phyloP scores from a whole-genome alignment of 768 basidiomycete species.

The Vararia minispora region DNA sequence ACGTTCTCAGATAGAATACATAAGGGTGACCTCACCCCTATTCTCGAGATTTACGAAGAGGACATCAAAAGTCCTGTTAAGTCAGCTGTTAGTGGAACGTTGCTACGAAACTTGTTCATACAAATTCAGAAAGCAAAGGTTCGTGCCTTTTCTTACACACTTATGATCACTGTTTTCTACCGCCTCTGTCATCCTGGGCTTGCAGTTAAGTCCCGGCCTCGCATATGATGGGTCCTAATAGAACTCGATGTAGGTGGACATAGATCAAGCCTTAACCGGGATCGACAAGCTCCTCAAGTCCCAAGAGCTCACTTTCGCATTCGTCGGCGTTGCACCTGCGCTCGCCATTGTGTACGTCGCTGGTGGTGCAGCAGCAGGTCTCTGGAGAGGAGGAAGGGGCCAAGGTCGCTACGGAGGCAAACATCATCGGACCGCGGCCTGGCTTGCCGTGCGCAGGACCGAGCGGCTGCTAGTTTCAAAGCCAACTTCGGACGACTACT shows the following conservation, averaged over 20 bases:
- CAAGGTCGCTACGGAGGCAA: conserved; percentile 48
- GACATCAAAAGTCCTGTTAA: conserved; percentile 84
- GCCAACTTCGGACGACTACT: conserved; percentile 20
- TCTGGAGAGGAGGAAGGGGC: conserved; percentile 41
- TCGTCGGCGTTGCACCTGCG: conserved; percentile 91
- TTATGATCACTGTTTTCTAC: neutral
- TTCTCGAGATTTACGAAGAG: conserved; percentile 81
- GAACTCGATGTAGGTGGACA: conserved; percentile 54
- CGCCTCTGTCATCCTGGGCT: neutral
- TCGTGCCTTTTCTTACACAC: conserved; percentile 2
- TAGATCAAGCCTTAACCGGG: conserved; percentile 80
- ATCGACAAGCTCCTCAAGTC: conserved; percentile 92
- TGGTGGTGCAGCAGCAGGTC: conserved; percentile 36
- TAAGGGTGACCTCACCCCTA: conserved; percentile 76
- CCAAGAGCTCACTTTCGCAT: conserved; percentile 92
- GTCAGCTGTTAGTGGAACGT: conserved; percentile 68
- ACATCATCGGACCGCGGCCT: conserved; percentile 40
- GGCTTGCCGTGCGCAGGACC: conserved; percentile 67
- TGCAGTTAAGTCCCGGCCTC: neutral
- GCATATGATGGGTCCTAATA: neutral
- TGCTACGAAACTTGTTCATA: conserved; percentile 78
- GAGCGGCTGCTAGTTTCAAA: conserved; percentile 56
- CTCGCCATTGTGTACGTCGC: conserved; percentile 67
- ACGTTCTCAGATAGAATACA: conserved; percentile 55
- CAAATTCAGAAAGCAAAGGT: conserved; percentile 96